phyloP scores from a whole-genome alignment of 768 basidiomycete genomes.

The Leccinum sublutescens region DNA sequence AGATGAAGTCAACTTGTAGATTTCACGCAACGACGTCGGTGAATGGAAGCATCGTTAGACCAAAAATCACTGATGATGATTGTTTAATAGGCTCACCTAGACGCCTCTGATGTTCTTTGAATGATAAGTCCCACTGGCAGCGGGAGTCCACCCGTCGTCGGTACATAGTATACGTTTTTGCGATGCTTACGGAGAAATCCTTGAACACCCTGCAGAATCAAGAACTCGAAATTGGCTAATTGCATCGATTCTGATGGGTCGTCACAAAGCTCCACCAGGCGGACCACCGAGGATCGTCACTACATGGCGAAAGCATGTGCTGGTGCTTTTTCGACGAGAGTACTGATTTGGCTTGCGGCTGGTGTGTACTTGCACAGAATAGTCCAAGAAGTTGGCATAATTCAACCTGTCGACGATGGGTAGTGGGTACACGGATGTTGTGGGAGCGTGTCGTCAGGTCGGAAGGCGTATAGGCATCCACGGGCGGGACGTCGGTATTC shows the following conservation, averaged over 20 bases:
- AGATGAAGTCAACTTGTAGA: slow-evolving; percentile 90
- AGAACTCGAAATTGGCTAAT: slow-evolving; percentile 97
- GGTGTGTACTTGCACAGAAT: slow-evolving; percentile 87
- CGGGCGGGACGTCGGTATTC: slow-evolving; percentile 1
- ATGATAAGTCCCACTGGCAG: slow-evolving; percentile 60
- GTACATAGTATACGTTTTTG: slow-evolving; percentile 72
- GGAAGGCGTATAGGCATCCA: slow-evolving; percentile 12
- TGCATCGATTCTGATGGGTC: slow-evolving; percentile 92
- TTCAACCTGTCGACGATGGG: slow-evolving; percentile 89
- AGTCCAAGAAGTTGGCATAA: slow-evolving; percentile 82
- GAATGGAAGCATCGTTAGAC: slow-evolving; percentile 53
- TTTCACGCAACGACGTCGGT: slow-evolving; percentile 68
- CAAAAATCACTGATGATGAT: neutral
- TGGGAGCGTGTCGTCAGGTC: slow-evolving; percentile 35
- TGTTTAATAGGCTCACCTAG: slow-evolving; percentile 56
- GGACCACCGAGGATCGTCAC: slow-evolving; percentile 56
- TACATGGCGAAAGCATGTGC: slow-evolving; percentile 96
- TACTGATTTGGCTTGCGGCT: slow-evolving; percentile 84
- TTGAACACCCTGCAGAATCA: slow-evolving; percentile 85
- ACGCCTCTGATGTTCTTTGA: slow-evolving; percentile 89
- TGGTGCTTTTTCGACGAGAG: slow-evolving; percentile 86
- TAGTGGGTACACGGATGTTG: slow-evolving; percentile 55
- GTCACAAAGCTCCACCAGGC: slow-evolving; percentile 95
- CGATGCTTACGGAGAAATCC: slow-evolving; percentile 83
- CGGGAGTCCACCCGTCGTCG: slow-evolving; percentile 62